Percentiles rank a stretch among this genome's conserved stretches.
Evolutionary conservation across 1,139 yeast species (phyloP).

Genomic region (Spathaspora jeffriesii): DNA sequence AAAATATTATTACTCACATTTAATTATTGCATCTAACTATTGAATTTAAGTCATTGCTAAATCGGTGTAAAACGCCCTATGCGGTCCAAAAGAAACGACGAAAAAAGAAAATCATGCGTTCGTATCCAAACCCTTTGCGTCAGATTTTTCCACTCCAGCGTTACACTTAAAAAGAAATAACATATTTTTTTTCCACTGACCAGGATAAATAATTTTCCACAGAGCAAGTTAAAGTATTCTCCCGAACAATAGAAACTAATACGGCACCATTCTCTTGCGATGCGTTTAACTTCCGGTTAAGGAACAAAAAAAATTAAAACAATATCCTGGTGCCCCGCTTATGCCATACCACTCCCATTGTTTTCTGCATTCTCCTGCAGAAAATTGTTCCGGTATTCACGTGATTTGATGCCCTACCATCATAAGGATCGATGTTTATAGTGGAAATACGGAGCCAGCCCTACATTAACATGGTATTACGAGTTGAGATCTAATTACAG

Average conservation of each 20-base stretch:
- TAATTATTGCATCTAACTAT: no score
- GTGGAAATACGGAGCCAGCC: neutral
- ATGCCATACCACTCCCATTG: slow-evolving; percentile 5
- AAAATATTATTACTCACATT: slow-evolving; percentile 1
- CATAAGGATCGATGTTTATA: neutral
- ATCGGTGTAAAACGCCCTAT: neutral
- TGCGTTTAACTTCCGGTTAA: slow-evolving; percentile 3
- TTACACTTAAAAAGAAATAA: neutral
- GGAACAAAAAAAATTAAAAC: neutral
- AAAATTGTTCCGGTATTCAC: slow-evolving; percentile 2
- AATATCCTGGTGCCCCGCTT: neutral
- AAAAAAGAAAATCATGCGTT: neutral
- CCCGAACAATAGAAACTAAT: neutral
- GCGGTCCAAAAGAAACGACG: neutral
- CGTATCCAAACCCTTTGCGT: neutral
- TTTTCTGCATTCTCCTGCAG: neutral
- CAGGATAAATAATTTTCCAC: neutral
- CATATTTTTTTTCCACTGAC: neutral
- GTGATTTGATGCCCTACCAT: slow-evolving; percentile 2
- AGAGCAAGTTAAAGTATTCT: neutral
- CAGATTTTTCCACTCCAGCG: neutral
- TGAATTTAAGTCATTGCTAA: neutral
- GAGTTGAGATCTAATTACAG: neutral
- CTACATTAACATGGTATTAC: neutral
- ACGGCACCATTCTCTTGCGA: neutral